Base-by-base conservation (phyloP, 2,329 filamentous ascomycete genomes). In the Aspergillus melleus region DNA sequence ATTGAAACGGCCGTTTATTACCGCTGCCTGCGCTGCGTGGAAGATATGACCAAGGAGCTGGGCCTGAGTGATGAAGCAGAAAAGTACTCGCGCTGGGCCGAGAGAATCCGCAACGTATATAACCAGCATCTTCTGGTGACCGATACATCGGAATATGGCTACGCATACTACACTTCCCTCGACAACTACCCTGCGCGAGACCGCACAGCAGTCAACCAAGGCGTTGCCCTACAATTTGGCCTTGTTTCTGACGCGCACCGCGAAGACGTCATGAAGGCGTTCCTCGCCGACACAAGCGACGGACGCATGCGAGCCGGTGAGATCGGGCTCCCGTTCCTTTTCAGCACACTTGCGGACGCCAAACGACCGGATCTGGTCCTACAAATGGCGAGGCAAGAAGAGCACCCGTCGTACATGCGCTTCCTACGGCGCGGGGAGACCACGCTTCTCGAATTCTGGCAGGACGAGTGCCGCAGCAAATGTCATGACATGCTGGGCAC, bases 381-480 rank as follows among this genome's bases (percentile, higher is more conserved):
- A 6, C 60, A 61, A n/a, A 68, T 81, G 80, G 75, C 76, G 1
- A 71, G 79, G 2, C 79, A 80, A 55, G 76, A 81, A 60, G 78
- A 81, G 50, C 79, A 82, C 50, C 80, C 79, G 0, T 78, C 75
- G 0, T 82, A 81, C 59, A 80, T 82, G 78, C 76, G 79, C 0
- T 81, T 82, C 63, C 62, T 82, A 1, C 70, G 79, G 1, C 70
- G 74, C 2, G 79, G 79, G 0, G 80, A 81, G 49, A 90, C 88
- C 73, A 92, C 90, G 65, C 80, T 97, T 1, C 82, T 96, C 9
- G 87, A 87, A 54, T 91, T 94, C 69, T 97, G 92, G 92, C 85
- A 96, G 68, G 82, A 84, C 24, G 90, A 88, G 68, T 90, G 90
- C 19, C 91, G 96, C 75, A 80, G 80, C 63, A 97, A 96, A 75